phyloP scores from a whole-genome alignment of 495 filamentous ascomycete species.

The Chaetomium cochliodes region DNA sequence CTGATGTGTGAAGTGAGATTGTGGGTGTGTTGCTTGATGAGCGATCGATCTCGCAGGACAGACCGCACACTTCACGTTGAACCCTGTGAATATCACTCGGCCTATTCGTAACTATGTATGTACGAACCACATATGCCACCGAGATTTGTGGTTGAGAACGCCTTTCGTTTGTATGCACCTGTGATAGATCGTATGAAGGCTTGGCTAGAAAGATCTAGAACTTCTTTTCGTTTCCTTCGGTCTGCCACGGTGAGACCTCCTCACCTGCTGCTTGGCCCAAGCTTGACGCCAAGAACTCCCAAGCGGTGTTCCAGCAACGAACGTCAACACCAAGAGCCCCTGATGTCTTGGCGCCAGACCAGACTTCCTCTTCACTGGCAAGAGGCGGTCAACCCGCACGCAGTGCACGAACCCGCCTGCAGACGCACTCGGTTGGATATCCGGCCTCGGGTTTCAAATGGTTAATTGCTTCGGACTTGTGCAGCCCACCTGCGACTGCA shows the following conservation, averaged over 20 bases:
- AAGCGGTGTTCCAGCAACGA: background rate
- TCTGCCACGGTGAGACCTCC: slow-evolving; percentile 14
- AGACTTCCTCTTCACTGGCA: background rate
- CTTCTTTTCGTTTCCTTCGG: slow-evolving; percentile 7
- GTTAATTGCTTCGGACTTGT: background rate
- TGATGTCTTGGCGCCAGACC: slow-evolving; percentile 1
- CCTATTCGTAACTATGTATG: too few species aligned
- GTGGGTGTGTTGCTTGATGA: background rate
- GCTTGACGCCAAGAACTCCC: slow-evolving; percentile 9
- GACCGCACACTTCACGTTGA: background rate
- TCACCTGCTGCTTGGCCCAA: slow-evolving; percentile 14
- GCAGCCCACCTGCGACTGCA: background rate
- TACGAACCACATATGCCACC: background rate
- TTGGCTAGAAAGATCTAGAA: slow-evolving; percentile 28
- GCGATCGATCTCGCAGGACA: background rate
- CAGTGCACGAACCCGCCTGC: background rate
- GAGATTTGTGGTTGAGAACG: background rate
- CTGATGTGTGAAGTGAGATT: background rate
- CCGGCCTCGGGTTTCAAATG: background rate
- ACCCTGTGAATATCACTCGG: too few species aligned
- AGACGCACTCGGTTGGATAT: background rate
- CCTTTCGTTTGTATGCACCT: background rate
- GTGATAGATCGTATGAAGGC: background rate
- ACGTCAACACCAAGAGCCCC: slow-evolving; percentile 8
- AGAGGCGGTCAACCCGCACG: background rate